These are phyloP conservation scores for Cucurbita maxima DNA, from an alignment of 306 rosid genomes.

Conservation along the genomic window DNA sequence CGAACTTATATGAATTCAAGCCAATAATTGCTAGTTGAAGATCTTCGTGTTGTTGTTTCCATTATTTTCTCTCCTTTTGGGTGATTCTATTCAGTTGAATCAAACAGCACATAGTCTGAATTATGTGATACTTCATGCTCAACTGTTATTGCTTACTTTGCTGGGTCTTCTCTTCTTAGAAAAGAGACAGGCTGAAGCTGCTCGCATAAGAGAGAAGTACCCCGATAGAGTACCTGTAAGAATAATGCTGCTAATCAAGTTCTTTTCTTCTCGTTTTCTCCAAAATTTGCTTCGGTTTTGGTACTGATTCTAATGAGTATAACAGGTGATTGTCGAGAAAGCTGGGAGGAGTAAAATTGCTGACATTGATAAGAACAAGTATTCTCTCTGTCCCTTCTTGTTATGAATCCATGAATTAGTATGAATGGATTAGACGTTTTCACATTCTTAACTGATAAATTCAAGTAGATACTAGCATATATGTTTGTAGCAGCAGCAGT, in stretches of 20 bases:
- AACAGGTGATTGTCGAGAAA: slow-evolving; percentile 91
- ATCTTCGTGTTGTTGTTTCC: neutral
- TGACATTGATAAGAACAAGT: slow-evolving; percentile 84
- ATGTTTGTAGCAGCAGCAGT: neutral
- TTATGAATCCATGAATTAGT: neutral
- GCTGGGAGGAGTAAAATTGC: slow-evolving; percentile 64
- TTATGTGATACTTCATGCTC: neutral
- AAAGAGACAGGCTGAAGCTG: slow-evolving; percentile 53
- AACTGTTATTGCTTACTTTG: slow-evolving; percentile 4
- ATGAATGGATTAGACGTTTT: neutral
- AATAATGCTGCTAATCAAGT: neutral
- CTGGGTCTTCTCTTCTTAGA: slow-evolving; percentile 18
- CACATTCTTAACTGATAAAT: neutral
- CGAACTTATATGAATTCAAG: neutral
- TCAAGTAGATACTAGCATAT: neutral
- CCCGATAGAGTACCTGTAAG: slow-evolving; percentile 85
- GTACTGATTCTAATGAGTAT: slow-evolving; percentile 9
- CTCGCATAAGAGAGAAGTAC: slow-evolving; percentile 66
- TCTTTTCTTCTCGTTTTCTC: neutral
- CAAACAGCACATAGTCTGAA: neutral
- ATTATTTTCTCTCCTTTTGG: neutral
- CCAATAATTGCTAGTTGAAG: neutral
- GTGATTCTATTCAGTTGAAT: neutral
- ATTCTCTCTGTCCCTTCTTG: slow-evolving; percentile 4
- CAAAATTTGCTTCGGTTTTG: neutral